Base-by-base conservation (phyloP, 1,284 basidiomycete genomes). In the Ceratobasidium papillatum region DNA sequence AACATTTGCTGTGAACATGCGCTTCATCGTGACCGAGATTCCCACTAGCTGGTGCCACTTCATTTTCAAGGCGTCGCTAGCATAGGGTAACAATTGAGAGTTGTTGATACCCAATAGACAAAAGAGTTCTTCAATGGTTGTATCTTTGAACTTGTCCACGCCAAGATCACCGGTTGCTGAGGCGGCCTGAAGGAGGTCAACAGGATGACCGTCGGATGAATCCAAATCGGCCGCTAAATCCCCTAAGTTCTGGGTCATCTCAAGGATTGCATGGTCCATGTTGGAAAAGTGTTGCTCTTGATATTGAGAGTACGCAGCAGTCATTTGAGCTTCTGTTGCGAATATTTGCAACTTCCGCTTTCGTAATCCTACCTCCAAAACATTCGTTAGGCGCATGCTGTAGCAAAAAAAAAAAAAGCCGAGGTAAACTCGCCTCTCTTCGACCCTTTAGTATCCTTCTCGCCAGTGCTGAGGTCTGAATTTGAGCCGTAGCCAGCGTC, bases 1-100 rank as follows among this genome's bases (percentile, higher is more conserved):
- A 5, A 22, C 3, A 3, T 8, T 49, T 0, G 17, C 11, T 1
- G 68, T 72, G 25, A 61, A 72, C 45, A 47, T 47, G 9, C 58
- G 19, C 22, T 72, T 34, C 3, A 72, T 17, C 19, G 61, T 72
- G 0, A 9, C 12, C 2, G n/a, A 19, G 12, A 47, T 36, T 4
- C 54, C 68, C 2, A 72, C 56, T 3, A 61, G 17, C 56, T 72
- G 68, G n/a, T 72, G 68, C 68, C 68, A 72, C n/a, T 34, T 64
- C 3, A 43, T 47, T 8, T 9, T 34, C 25, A 59, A 14, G 5
- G 27, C 30, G 11, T 45, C 41, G 65, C 34, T 56, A 8, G 27
- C 22, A n/a, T 41, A 41, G 0, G 65, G 65, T 5, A 68, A 14
- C 5, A n/a, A 27, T 7, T 5, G 12, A 1, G 30, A 38, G 7